Evolutionary conservation across 176 grass and related monocot genomes (phyloP).

Genomic region (Triticum monococcum): DNA sequence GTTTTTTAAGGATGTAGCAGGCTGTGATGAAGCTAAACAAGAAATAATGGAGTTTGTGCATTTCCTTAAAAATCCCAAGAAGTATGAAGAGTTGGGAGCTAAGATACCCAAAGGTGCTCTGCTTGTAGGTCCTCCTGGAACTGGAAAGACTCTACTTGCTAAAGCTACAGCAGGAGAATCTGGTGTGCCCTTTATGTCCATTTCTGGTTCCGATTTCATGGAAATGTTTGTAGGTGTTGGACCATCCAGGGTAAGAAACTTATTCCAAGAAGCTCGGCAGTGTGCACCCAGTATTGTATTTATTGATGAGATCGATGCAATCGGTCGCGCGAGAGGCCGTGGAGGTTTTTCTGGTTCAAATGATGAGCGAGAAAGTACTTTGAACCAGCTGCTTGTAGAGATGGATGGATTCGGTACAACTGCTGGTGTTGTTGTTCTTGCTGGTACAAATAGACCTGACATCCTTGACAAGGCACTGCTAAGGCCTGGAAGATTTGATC

Average conservation of each 20-base stretch:
- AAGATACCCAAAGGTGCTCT: conserved; percentile 86
- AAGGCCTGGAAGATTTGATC: conserved; percentile 95
- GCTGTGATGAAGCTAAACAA: conserved; percentile 85
- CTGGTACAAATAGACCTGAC: conserved; percentile 91
- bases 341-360: conserved; percentile 64
- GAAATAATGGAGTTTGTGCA: conserved; percentile 92
- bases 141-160: conserved; percentile 81
- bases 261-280: conserved; percentile 73
- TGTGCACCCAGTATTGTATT: conserved; percentile 83
- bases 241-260: conserved; percentile 67
- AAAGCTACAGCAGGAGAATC: conserved; percentile 85
- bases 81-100: conserved; percentile 72
- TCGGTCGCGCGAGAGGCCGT: conserved; percentile 72
- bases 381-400: conserved; percentile 83
- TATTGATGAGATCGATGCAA: conserved; percentile 87
- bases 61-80: conserved; percentile 72
- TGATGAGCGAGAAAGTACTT: conserved; percentile 81
- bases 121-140: conserved; percentile 80
- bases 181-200: conserved; percentile 70
- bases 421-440: conserved; percentile 76
- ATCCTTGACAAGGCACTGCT: conserved; percentile 92
- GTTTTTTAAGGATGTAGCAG: conserved; percentile 88
- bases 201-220: conserved; percentile 86
- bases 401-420: conserved; percentile 85
- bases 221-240: conserved; percentile 93